Evolutionary conservation across 306 rosid genomes (phyloP), one percentile per base, ranked within the genome.

Genomic region (Gastrolobium bilobum): DNA sequence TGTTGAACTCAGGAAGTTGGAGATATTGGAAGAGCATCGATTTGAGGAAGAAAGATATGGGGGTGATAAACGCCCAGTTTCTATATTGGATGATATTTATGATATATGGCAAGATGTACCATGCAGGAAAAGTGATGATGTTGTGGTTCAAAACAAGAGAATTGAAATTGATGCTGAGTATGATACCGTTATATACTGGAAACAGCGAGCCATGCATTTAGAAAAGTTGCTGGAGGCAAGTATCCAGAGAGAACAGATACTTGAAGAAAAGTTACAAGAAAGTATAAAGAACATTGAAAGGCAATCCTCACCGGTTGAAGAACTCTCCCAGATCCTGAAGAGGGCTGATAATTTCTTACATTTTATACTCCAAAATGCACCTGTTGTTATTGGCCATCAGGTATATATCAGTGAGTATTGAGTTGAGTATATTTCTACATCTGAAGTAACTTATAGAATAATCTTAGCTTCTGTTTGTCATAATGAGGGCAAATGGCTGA

Each of bases 301-400:
- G 69, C 97, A 88, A 77, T 84, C 97, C 64, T 88, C 93, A 8
- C 98, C 98, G 4, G 97, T 93, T 58, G 97, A 93, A 76, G 98
- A 93, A 71, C 60, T 93, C 66, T 88, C 98, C 8, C 97, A 93
- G 82, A 93, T 93, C 79, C 82, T 93, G 66, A 91, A 89, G 71
- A 88, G 98, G 73, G 98, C 98, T 2, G 97, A 93, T 82, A 93
- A 93, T 78, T 93, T 87, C 86, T 86, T 93, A 73, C 98, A 93
- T 86, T 93, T 93, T 79, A 93, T 93, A 10, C 93, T 93, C 77
- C 94, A 93, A 81, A 93, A 89, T 84, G 98, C 98, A 58, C 98
- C 98, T 4, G 91, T 91, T 50, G 98, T 93, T 38, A 91, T 93
- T 61, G 98, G 97, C 57, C 98, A 93, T 84, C 98, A 93, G 97